A percentile compares a stretch with the other conserved stretches of the same genome.
Evolutionary conservation across 2,329 filamentous ascomycete genomes (phyloP).

Genomic region (Fusarium sp.): DNA sequence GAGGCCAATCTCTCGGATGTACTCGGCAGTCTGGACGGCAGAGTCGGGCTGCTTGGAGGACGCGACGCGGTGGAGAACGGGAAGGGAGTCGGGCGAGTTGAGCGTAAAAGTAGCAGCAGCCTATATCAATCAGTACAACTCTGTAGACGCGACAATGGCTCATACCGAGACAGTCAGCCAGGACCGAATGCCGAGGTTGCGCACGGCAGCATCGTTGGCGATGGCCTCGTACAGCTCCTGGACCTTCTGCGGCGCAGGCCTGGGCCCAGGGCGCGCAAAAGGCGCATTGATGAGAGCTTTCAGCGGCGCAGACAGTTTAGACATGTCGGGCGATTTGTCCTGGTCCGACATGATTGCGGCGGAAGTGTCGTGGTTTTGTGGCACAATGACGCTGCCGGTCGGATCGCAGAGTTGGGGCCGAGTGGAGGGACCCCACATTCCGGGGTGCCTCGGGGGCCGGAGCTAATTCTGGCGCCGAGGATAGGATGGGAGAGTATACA

Average conservation of each 20-base stretch:
- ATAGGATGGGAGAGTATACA: slow-evolving; percentile 15
- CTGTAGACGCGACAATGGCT: no score
- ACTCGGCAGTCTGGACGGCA: slow-evolving; percentile 71
- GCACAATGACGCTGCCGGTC: slow-evolving; percentile 29
- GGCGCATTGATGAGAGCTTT: slow-evolving; percentile 83
- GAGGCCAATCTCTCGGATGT: slow-evolving; percentile 82
- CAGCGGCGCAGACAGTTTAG: slow-evolving; percentile 79
- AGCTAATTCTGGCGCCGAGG: slow-evolving; percentile 38
- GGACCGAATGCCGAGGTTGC: slow-evolving; percentile 73
- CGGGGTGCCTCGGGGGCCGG: slow-evolving; percentile 33
- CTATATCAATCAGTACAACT: slow-evolving; percentile 56
- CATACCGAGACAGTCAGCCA: slow-evolving; percentile 78
- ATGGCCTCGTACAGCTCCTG: slow-evolving; percentile 76
- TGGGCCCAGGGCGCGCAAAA: slow-evolving; percentile 75
- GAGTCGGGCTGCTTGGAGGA: slow-evolving; percentile 43
- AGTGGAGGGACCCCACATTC: slow-evolving; percentile 32
- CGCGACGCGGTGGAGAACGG: slow-evolving; percentile 72
- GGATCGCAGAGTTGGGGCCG: slow-evolving; percentile 43
- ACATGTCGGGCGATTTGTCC: slow-evolving; percentile 66
- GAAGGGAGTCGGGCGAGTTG: slow-evolving; percentile 85
- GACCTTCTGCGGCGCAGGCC: slow-evolving; percentile 76
- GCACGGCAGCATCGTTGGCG: slow-evolving; percentile 73
- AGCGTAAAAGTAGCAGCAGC: slow-evolving; percentile 88
- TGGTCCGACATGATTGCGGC: slow-evolving; percentile 37
- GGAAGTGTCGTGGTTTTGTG: slow-evolving; percentile 32